Evolutionary conservation across 768 basidiomycete species (phyloP).

Genomic region (Mycena olivaceomarginata): DNA sequence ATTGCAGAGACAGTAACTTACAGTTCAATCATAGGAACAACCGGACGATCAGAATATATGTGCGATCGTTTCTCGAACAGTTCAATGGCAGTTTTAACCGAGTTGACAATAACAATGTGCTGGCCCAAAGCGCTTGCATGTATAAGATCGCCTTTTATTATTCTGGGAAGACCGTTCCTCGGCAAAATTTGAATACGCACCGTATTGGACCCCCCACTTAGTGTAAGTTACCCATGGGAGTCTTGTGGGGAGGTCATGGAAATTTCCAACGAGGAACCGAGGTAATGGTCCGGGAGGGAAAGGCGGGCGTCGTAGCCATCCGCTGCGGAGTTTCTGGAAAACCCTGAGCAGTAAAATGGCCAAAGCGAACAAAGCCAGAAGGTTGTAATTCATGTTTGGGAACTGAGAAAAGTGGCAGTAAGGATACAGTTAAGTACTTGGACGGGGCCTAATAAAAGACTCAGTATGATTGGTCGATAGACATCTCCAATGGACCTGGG

Average conservation of each 20-base stretch:
- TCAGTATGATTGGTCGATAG: too few species aligned
- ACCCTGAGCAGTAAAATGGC: not conserved
- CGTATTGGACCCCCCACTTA: conserved; percentile 47
- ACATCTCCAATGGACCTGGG: too few species aligned
- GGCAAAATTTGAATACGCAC: conserved; percentile 14
- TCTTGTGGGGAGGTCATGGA: conserved; percentile 41
- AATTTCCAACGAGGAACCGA: conserved; percentile 47
- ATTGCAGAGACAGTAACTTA: too few species aligned
- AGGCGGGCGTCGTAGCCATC: conserved; percentile 15
- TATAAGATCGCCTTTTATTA: conserved; percentile 45
- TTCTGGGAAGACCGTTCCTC: not conserved
- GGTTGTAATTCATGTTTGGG: not conserved
- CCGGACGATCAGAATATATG: conserved; percentile 49
- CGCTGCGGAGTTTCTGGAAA: not conserved
- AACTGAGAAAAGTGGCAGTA: not conserved
- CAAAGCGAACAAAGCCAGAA: not conserved
- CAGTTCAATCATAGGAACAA: conserved; percentile 41
- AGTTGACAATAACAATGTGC: conserved; percentile 54
- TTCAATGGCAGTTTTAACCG: conserved; percentile 47
- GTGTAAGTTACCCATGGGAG: conserved; percentile 47
- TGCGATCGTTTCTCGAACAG: conserved; percentile 48
- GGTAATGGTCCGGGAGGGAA: conserved; percentile 51
- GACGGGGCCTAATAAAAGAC: too few species aligned
- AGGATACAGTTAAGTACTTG: not conserved
- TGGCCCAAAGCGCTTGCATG: conserved; percentile 47